These are phyloP conservation scores for Ajuga reptans DNA, from an alignment of 305 asterid genomes.

Conservation along the genomic window DNA sequence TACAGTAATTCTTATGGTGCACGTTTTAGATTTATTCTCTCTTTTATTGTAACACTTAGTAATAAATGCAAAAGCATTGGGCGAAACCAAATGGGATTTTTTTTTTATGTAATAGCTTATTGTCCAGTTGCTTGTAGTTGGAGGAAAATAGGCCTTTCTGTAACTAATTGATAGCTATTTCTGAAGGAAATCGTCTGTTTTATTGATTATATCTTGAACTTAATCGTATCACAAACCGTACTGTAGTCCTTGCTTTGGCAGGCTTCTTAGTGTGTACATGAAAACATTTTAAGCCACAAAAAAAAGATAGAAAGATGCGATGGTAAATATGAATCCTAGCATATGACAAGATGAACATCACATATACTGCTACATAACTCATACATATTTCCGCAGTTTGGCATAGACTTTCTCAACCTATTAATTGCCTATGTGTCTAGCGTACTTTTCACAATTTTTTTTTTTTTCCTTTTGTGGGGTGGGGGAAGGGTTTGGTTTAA, in stretches of 20 bases:
- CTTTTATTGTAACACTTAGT: neutral
- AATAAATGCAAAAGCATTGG: conserved; percentile 8
- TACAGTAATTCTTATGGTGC: neutral
- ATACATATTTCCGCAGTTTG: neutral
- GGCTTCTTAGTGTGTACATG: neutral
- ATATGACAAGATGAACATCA: neutral
- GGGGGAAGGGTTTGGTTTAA: neutral
- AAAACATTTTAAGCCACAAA: neutral
- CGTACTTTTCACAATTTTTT: neutral
- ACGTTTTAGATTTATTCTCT: neutral
- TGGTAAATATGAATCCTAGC: neutral
- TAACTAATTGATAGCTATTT: neutral
- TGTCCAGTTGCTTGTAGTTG: neutral
- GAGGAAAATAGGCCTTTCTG: neutral
- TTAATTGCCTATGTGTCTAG: neutral
- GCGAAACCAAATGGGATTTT: neutral
- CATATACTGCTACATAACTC: neutral
- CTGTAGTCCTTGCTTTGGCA: neutral
- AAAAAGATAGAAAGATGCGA: neutral
- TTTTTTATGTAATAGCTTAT: neutral
- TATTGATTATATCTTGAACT: neutral
- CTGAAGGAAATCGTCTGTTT: neutral
- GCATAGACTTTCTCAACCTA: neutral
- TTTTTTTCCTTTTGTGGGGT: no score
- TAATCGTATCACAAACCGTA: neutral